These are phyloP conservation scores for Crataegus laevigata DNA, from an alignment of 306 rosid species.

Conservation along the genomic window DNA sequence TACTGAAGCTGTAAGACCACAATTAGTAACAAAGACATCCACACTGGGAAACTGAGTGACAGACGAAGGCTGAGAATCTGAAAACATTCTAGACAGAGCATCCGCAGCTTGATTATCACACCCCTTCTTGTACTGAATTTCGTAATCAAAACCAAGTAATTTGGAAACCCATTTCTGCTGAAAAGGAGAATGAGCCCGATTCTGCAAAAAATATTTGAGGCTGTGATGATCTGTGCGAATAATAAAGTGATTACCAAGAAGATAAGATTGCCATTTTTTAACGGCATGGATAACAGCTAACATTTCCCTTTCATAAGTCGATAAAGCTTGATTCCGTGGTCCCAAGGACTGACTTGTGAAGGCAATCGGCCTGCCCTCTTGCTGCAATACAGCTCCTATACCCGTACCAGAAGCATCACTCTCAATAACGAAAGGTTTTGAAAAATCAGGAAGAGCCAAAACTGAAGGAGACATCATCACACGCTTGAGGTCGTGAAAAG, in stretches of 20 bases:
- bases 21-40: too few relatives aligned
- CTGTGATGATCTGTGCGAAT: accelerated
- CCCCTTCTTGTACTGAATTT: too few relatives aligned
- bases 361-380: background rate
- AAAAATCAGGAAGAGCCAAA: background rate
- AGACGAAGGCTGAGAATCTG: too few relatives aligned
- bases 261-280: background rate
- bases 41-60: too few relatives aligned
- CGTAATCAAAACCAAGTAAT: background rate
- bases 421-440: too few relatives aligned
- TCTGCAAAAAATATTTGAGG: background rate
- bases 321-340: background rate
- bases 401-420: background rate
- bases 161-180: background rate
- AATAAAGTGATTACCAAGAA: accelerated
- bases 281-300: background rate
- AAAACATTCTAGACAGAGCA: too few relatives aligned
- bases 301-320: background rate
- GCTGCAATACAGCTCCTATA: too few relatives aligned
- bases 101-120: too few relatives aligned
- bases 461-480: too few relatives aligned
- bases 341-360: background rate
- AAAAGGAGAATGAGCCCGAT: too few relatives aligned
- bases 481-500: too few relatives aligned
- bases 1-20: too few relatives aligned